Percentiles rank a stretch among this genome's conserved stretches.
Evolutionary conservation across 2,329 filamentous ascomycete species (phyloP).

Genomic region (Penicillium sp.): DNA sequence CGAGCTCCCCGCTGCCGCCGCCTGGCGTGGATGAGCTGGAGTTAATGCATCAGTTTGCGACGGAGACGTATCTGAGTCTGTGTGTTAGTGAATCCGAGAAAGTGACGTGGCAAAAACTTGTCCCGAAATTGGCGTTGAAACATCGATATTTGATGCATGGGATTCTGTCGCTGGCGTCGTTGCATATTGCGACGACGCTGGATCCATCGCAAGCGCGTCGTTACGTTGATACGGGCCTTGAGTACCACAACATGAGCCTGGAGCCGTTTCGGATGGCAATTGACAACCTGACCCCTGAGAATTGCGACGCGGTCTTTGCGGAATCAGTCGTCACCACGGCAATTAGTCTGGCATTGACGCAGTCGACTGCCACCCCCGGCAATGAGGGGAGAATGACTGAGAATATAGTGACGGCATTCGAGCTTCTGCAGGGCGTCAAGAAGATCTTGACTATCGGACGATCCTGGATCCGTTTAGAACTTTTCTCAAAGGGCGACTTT

Average conservation of each 20-base stretch:
- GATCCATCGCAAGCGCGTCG: slow-evolving; percentile 12
- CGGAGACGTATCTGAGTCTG: slow-evolving; percentile 46
- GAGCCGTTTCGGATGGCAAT: slow-evolving; percentile 30
- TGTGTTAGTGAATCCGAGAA: slow-evolving; percentile 27
- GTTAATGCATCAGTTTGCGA: slow-evolving; percentile 53
- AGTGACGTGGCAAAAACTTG: slow-evolving; percentile 34
- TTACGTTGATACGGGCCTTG: slow-evolving; percentile 30
- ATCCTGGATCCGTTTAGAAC: slow-evolving; percentile 50
- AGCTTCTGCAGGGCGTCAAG: slow-evolving; percentile 31
- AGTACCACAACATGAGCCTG: slow-evolving; percentile 29
- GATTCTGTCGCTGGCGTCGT: slow-evolving; percentile 38
- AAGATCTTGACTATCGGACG: slow-evolving; percentile 27
- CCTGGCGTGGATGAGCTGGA: slow-evolving; percentile 43
- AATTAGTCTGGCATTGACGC: slow-evolving; percentile 28
- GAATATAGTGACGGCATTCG: slow-evolving; percentile 29
- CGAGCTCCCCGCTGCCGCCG: background rate
- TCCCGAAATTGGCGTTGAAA: slow-evolving; percentile 37
- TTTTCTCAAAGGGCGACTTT: slow-evolving; percentile 51
- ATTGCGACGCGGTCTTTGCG: slow-evolving; percentile 33
- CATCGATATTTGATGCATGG: slow-evolving; percentile 40
- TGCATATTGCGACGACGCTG: slow-evolving; percentile 36
- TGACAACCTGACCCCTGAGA: slow-evolving; percentile 28
- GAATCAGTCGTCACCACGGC: slow-evolving; percentile 31
- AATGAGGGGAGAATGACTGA: slow-evolving; percentile 24
- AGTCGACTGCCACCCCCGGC: slow-evolving; percentile 17